Evolutionary conservation across 495 filamentous ascomycete species (phyloP).

Genomic region (Opeltia flavorubescens): DNA sequence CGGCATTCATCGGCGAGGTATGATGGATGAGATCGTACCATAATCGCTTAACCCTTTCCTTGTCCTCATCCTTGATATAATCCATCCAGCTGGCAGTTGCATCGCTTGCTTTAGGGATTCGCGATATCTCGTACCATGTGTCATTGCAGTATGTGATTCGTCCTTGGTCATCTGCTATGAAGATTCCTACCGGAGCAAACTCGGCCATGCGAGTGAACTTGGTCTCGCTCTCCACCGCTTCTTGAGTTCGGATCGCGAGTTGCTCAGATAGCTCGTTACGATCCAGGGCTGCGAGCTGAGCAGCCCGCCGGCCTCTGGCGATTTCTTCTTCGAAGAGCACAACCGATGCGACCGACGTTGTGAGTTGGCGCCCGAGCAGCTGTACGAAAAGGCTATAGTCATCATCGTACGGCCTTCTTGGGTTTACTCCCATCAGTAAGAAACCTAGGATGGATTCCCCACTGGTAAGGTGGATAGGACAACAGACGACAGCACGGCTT

Average conservation of each 20-base stretch:
- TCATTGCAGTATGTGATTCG: slow-evolving; percentile 58
- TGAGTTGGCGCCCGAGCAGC: slow-evolving; percentile 53
- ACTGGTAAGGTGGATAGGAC: slow-evolving; percentile 55
- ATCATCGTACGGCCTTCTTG: slow-evolving; percentile 51
- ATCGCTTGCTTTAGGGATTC: slow-evolving; percentile 34
- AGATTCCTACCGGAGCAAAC: slow-evolving; percentile 57
- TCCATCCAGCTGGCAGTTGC: slow-evolving; percentile 50
- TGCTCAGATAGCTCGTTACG: slow-evolving; percentile 52
- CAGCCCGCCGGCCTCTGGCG: slow-evolving; percentile 47
- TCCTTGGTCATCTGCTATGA: slow-evolving; percentile 50
- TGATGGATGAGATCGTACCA: slow-evolving; percentile 46
- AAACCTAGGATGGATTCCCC: slow-evolving; percentile 51
- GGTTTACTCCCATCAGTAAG: slow-evolving; percentile 55
- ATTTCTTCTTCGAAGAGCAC: slow-evolving; percentile 65
- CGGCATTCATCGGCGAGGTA: slow-evolving; percentile 40
- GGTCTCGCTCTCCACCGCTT: slow-evolving; percentile 56
- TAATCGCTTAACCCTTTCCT: slow-evolving; percentile 30
- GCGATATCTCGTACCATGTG: slow-evolving; percentile 54
- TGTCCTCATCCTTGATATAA: slow-evolving; percentile 47
- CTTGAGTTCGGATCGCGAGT: slow-evolving; percentile 48
- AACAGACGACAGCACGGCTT: slow-evolving; percentile 50
- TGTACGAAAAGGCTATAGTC: slow-evolving; percentile 58
- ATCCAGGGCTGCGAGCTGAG: slow-evolving; percentile 49
- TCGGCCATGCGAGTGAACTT: slow-evolving; percentile 63
- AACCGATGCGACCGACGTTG: slow-evolving; percentile 56